phyloP scores from a whole-genome alignment of 2,329 filamentous ascomycete species.

The Plectosphaerella cucumerina region DNA sequence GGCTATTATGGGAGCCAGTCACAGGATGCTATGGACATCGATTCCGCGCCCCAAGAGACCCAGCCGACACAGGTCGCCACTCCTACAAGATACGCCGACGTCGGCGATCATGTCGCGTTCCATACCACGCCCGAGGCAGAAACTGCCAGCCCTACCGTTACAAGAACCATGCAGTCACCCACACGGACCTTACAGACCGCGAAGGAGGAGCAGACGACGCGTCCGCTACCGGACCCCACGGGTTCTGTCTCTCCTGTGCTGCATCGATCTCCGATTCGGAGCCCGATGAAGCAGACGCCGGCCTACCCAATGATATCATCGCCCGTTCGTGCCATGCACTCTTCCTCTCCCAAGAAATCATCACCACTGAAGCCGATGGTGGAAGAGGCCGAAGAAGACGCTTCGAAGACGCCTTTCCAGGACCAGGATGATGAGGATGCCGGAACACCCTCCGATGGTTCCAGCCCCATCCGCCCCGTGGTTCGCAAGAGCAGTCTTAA shows the following conservation, averaged over 20 bases:
- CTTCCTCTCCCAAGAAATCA: constrained; percentile 15
- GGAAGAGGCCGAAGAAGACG: constrained; percentile 3
- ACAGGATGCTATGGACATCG: constrained; percentile 43
- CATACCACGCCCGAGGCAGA: constrained; percentile 9
- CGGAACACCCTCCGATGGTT: constrained; percentile 62
- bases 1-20: constrained; percentile 68
- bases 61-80: constrained; percentile 8
- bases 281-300: constrained; percentile 8
- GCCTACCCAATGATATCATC: constrained; percentile 13
- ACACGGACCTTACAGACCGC: constrained; percentile 37
- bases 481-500: constrained; percentile 92
- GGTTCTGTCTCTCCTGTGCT: neutral
- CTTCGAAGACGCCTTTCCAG: neutral
- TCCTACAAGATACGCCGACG: constrained; percentile 6
- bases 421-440: constrained; percentile 37
- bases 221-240: constrained; percentile 10
- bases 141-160: constrained; percentile 13
- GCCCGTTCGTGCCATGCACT: constrained; percentile 4
- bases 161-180: constrained; percentile 19
- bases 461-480: constrained; percentile 70
- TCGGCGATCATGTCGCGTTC: constrained; percentile 11
- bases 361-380: constrained; percentile 14
- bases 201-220: constrained; percentile 37
- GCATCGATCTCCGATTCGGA: constrained; percentile 12
- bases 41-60: constrained; percentile 19